Base-by-base conservation (phyloP, 306 rosid genomes). In the Castanopsis chinensis region DNA sequence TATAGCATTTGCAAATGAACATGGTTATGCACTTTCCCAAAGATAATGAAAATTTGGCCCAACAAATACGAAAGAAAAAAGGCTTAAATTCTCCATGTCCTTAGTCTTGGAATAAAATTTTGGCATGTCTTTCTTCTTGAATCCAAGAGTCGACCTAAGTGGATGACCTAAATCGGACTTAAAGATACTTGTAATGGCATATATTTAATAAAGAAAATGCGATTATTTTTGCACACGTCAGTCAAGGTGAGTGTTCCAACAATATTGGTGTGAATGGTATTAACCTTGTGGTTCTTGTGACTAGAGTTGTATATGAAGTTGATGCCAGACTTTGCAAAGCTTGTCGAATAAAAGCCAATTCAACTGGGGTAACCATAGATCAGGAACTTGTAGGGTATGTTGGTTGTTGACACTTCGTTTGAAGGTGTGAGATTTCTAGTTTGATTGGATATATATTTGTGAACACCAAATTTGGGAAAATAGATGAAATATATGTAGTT, bases 21-120 rank as follows among this genome's bases (percentile, higher is more conserved):
- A 35, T 35, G 43, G 43, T 4, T 35, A 35, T 35, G 43, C 5
- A 35, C 43, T 35, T 35, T 35, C 43, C 43, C 7, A 35, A 35
- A 35, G 7, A 5, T 35, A 35, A 35, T 35, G 43, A 35, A 4
- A 35, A 35, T 7, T 35, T 6, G 43, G 43, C 7, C 43, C 43
- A 35, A 35, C 43, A 35, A 5, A 35, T 4, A n/a, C n/a, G n/a
- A n/a, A 37, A 7, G 2, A 8, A 7, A 37, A 41, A 41, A 41
- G 45, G 45, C 45, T 41, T 41, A 41, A 41, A 41, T 41, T 41
- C 2, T 1, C 95, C 98, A 91, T 90, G 72, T 97, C 91, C 76
- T 93, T 93, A 51, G 95, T 91, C 83, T 93, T 91, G 83, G 98
- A 93, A 76, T 93, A 91, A 83, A 89, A 93, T 72, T 93, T 93